Evolutionary conservation across 1,139 yeast genomes (phyloP), one percentile per base, ranked within the genome.

Genomic region (Sugiyamaella pinicola): DNA sequence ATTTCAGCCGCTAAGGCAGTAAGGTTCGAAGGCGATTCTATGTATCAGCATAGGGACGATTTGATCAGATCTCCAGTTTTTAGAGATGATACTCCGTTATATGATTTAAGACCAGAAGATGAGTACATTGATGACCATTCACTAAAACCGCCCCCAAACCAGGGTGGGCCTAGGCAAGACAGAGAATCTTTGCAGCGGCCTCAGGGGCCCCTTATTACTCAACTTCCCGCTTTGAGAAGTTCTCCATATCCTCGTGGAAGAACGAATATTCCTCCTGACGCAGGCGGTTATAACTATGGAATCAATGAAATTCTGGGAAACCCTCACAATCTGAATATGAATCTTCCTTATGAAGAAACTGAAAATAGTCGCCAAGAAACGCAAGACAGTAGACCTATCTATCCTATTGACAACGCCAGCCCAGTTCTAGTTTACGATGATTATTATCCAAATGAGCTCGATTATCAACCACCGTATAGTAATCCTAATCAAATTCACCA

Each of bases 1-100:
- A 21, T 47, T 5, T 13, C 46, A 2, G 46, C 41, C 10, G 51
- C 46, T 8, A 29, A 21, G 9, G 18, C 33, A 12, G 58, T 59
- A 9, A 42, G 64, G 9, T 59, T 64, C 43, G 57, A 52, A 24
- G 64, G 64, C n/a, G 62, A 61, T 31, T 54, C 59, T n/a, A 55
- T 54, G 12, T 53, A 55, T 29, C 65, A 63, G 44, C 61, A 61
- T 51, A 58, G 61, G 10, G 66, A 63, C 45, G 58, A 60, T 35
- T 38, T 41, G 22, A 44, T 56, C 21, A 58, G 58, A 1, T 55
- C 59, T 39, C 63, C 62, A 2, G 53, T 55, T 24, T 61, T 61
- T 34, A 47, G 45, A 10, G 56, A 53, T 38, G 55, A 49, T 9
- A 39, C 44, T 37, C 18, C 28, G 1, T n/a, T 34, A 18, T 35